Evolutionary conservation across 305 asterid genomes (phyloP), one percentile per base, ranked within the genome.

Genomic region (Plantago coronopus): DNA sequence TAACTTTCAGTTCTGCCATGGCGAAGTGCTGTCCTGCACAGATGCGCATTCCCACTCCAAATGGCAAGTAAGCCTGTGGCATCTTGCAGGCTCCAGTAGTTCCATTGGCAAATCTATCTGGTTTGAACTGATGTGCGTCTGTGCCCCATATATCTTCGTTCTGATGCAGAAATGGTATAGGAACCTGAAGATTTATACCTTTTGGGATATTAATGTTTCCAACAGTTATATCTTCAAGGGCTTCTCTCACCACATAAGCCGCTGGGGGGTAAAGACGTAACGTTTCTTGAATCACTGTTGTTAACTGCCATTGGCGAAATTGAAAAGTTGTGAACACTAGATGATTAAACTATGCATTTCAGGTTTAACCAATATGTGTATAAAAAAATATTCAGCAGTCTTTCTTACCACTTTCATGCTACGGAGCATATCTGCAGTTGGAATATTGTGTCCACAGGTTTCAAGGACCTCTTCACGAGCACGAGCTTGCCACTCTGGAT

Each of bases 401-500:
- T 34, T 8, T 12, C 46, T 0, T 72, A 85, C 85, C 74, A 62
- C 64, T 81, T 84, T 89, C 95, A 89, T 78, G 69, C 57, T 71
- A 20, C 81, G 65, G 49, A 89, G 78, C 80, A 74, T 78, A 49
- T 83, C 79, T 19, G 83, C 70, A 20, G 75, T 66, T 6, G 87
- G 91, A 44, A 63, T 54, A 21, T 72, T 64, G 23, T 17, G 34
- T 38, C 89, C 84, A 19, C 89, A 84, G 14, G 84, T 57, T 55
- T 75, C 77, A 54, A 84, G 76, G 53, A 74, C 89, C 76, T 86
- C 95, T 47, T 73, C 74, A 50, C 86, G 88, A 38, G 76, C 84
- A 40, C 79, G 85, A 65, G 72, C 79, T 70, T 86, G 97, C 95
- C 97, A 89, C 2, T 83, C 82, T 47, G 90, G 94, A 72, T 83